phyloP scores from a whole-genome alignment of 345 rosid genomes.

The Firmiana major region DNA sequence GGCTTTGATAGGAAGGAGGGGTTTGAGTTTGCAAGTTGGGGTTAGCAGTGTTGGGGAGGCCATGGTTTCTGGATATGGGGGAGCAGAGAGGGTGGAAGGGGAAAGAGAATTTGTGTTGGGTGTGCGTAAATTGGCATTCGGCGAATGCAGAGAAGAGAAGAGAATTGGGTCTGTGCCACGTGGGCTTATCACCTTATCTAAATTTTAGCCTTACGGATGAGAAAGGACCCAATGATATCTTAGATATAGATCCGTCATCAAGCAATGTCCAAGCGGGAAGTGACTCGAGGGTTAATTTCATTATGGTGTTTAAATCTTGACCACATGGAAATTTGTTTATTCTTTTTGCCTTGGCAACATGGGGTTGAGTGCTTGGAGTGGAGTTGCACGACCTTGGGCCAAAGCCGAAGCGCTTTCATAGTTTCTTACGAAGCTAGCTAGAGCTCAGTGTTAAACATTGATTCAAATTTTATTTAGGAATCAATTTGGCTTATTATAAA shows the following conservation, averaged over 20 bases:
- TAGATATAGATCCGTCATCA: not conserved
- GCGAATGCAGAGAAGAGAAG: not conserved
- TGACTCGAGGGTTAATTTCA: not conserved
- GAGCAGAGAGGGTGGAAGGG: not conserved
- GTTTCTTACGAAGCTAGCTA: no score
- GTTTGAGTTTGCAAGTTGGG: constrained; percentile 43
- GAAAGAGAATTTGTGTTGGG: constrained; percentile 8
- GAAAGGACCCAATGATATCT: constrained; percentile 20
- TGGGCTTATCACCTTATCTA: constrained; percentile 91
- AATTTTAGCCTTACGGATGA: constrained; percentile 31
- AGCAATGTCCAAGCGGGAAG: not conserved
- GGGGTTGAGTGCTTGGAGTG: not conserved
- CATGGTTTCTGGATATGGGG: constrained; percentile 36
- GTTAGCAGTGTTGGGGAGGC: constrained; percentile 68
- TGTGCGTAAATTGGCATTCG: constrained; percentile 16
- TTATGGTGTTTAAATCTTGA: not conserved
- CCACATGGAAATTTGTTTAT: not conserved
- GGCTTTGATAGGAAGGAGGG: constrained; percentile 28
- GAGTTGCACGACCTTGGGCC: no score
- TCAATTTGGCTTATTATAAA: no score
- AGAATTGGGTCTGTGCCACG: constrained; percentile 53
- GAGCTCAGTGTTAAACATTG: no score
- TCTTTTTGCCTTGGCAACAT: not conserved
- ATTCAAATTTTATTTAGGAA: no score
- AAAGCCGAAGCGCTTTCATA: no score